Percentiles rank a stretch among this genome's conserved stretches.
These are phyloP conservation scores for Mercurialis annua DNA, from an alignment of 345 rosid species.

Conservation along the genomic window DNA sequence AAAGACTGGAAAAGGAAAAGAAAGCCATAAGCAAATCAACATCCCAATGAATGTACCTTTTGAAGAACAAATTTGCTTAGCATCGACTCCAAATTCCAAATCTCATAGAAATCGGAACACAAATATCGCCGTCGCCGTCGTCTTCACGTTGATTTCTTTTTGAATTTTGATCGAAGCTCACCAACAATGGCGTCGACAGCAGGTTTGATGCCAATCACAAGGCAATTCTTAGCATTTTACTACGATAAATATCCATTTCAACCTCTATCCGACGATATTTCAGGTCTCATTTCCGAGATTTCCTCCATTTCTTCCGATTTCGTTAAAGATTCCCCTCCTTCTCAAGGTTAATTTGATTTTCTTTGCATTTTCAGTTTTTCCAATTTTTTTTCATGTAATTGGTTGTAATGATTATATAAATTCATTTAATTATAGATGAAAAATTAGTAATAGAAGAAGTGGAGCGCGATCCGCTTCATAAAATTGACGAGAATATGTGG, in stretches of 20 bases:
- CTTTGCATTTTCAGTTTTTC: too few species aligned
- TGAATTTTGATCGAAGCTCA: background rate
- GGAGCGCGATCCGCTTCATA: constrained; percentile 62
- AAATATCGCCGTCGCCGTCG: background rate
- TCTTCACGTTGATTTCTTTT: background rate
- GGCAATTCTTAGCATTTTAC: constrained; percentile 68
- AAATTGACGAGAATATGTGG: constrained; percentile 98
- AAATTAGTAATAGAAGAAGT: constrained; percentile 54
- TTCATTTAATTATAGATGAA: constrained; percentile 47
- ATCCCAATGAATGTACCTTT: too few species aligned
- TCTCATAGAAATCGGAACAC: background rate
- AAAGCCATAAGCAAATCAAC: background rate
- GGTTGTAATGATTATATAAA: background rate
- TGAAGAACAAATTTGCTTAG: background rate
- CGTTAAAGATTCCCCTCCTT: constrained; percentile 47
- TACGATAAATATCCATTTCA: constrained; percentile 71
- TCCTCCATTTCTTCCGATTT: constrained; percentile 54
- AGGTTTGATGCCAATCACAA: constrained; percentile 83
- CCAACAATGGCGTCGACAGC: constrained; percentile 68
- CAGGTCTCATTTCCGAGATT: constrained; percentile 59
- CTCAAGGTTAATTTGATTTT: too few species aligned
- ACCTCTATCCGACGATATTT: constrained; percentile 68
- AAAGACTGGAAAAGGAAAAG: background rate
- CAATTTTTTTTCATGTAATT: background rate
- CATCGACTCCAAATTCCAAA: background rate